Evolutionary conservation across 75 land plant genomes (phyloP).

Genomic region (Selaginella tamariscina): DNA sequence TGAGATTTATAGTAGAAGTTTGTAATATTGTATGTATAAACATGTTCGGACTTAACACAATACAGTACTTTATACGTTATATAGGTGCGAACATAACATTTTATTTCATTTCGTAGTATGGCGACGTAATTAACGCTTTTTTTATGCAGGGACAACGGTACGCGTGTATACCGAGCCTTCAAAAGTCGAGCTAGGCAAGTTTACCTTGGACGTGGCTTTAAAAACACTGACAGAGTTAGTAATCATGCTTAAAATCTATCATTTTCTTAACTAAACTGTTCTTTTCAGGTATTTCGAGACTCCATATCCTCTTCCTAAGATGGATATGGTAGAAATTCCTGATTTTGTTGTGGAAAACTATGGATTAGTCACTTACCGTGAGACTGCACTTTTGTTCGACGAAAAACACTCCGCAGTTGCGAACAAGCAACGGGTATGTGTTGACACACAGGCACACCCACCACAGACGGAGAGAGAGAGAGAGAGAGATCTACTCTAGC

Average conservation of each 20-base stretch:
- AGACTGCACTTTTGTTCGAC: slow-evolving; percentile 85
- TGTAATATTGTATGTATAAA: too few species aligned
- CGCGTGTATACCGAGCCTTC: slow-evolving; percentile 83
- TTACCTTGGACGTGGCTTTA: slow-evolving; percentile 79
- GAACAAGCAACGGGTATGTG: slow-evolving; percentile 89
- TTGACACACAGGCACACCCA: too few species aligned
- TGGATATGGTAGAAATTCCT: slow-evolving; percentile 95
- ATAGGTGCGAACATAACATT: too few species aligned
- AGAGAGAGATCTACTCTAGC: too few species aligned
- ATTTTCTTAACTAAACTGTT: background rate
- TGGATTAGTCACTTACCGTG: slow-evolving; percentile 93
- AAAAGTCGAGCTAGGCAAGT: slow-evolving; percentile 74
- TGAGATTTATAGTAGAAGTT: too few species aligned
- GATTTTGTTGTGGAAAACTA: slow-evolving; percentile 99
- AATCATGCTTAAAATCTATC: slow-evolving; percentile 10
- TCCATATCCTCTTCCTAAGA: slow-evolving; percentile 76
- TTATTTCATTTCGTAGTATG: too few species aligned
- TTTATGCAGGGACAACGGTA: slow-evolving; percentile 41
- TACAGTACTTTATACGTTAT: too few species aligned
- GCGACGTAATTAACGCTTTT: too few species aligned
- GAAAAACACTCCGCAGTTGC: slow-evolving; percentile 80
- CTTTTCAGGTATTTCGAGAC: slow-evolving; percentile 65
- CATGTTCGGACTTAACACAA: too few species aligned
- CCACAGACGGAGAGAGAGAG: too few species aligned
- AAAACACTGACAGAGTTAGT: slow-evolving; percentile 73